phyloP scores from a whole-genome alignment of 129 eudicot genomes.

The Flaveria linearis region DNA sequence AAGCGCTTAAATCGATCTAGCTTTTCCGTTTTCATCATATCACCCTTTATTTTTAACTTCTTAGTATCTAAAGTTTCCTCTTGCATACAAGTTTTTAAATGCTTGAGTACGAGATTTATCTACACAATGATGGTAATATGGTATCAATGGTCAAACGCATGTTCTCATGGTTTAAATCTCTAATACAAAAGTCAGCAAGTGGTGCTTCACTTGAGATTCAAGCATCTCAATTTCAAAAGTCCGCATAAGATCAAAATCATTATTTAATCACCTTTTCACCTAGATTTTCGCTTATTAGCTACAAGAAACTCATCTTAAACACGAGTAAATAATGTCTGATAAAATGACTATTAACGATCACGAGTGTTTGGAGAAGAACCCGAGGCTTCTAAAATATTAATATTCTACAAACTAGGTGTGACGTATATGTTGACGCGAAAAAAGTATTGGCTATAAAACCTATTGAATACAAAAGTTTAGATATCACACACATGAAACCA shows the following conservation, averaged over 20 bases:
- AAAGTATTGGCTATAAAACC: too few species aligned
- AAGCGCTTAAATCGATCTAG: too few species aligned
- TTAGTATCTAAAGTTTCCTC: neutral
- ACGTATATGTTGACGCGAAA: too few species aligned
- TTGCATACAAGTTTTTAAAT: neutral
- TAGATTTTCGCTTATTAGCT: neutral
- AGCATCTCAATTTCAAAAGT: neutral
- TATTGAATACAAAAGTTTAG: too few species aligned
- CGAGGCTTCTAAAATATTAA: too few species aligned
- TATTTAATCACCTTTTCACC: neutral
- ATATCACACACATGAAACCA: too few species aligned
- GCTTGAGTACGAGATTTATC: constrained; percentile 4
- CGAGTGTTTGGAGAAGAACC: neutral
- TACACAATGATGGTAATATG: neutral
- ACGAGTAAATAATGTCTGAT: neutral
- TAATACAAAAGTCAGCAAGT: neutral
- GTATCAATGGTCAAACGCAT: neutral
- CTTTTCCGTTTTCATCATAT: too few species aligned
- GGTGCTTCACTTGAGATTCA: neutral
- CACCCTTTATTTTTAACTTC: too few species aligned
- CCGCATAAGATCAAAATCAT: too few species aligned
- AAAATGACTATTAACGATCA: neutral
- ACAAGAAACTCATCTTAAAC: neutral
- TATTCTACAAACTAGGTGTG: too few species aligned
- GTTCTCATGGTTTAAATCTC: neutral